These are phyloP conservation scores for Lotmaria passim DNA, from an alignment of 208 protist genomes.

Conservation along the genomic window DNA sequence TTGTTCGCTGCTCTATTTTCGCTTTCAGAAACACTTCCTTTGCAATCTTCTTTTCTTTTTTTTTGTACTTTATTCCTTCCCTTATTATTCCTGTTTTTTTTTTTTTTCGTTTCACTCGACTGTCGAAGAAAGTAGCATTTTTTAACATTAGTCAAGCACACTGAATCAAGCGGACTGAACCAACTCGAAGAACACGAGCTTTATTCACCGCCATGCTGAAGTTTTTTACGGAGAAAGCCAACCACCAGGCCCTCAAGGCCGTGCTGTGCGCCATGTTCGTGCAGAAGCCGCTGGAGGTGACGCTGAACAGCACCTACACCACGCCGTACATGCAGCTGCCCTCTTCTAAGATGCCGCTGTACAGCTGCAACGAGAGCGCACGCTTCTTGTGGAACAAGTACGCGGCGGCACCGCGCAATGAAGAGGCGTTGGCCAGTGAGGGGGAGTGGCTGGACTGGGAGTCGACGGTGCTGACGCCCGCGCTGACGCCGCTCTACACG, in stretches of 20 bases:
- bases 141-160: too few relatives aligned
- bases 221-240: conserved; percentile 88
- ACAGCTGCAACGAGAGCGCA: conserved; percentile 77
- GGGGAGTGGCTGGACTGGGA: conserved; percentile 89
- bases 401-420: conserved; percentile 4
- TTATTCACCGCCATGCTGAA: conserved; percentile 36
- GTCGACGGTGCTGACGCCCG: conserved; percentile 59
- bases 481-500: conserved; percentile 72
- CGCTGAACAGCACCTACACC: conserved; percentile 66
- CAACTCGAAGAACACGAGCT: too few relatives aligned
- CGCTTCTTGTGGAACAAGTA: conserved; percentile 35
- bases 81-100: too few relatives aligned
- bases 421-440: conserved; percentile 56
- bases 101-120: too few relatives aligned
- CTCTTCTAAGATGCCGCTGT: conserved; percentile 50
- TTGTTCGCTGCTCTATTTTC: too few relatives aligned
- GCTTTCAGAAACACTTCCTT: too few relatives aligned
- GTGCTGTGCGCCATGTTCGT: conserved; percentile 65
- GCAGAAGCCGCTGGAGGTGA: conserved; percentile 66
- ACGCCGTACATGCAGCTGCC: conserved; percentile 67
- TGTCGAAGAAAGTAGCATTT: too few relatives aligned
- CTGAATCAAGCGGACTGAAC: too few relatives aligned
- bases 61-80: too few relatives aligned
- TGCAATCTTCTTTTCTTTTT: too few relatives aligned
- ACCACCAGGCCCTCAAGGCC: conserved; percentile 87